Evolutionary conservation across 1,284 basidiomycete species (phyloP), one percentile per base, ranked within the genome.

Genomic region (Cutaneotrichosporon daszewskae): DNA sequence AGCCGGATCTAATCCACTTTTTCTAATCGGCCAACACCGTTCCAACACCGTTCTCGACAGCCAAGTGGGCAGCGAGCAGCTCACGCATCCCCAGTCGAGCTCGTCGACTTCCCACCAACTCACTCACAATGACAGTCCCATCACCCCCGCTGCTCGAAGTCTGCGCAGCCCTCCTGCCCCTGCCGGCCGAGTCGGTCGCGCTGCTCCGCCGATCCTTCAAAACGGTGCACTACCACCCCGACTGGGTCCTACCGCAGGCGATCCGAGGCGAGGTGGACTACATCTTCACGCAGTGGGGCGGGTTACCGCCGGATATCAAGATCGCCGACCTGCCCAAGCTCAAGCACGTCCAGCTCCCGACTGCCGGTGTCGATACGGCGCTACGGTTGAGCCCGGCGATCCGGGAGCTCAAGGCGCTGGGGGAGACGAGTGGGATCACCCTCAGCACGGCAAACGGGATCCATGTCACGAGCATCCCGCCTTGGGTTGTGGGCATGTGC

Each of bases 391-490:
- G 32, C 4, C 17, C 40, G 4, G 48, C 49, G 4, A 45, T 60
- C 20, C 40, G 47, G 28, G 47, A 54, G 13, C 40, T 52, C 12
- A 32, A 38, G 1, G 19, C 23, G 24, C 33, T 20, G 35, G 40
- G 25, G 27, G 38, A 9, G 36, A 18, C 3, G 14, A 36, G 17
- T 40, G 39, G 40, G 17, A 47, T 68, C 9, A 61, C 55, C 4
- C 45, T 69, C n/a, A 45, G 51, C 12, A 64, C 59, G 7, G 65
- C 66, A 11, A 55, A 53, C 32, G 69, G 68, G 6, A 64, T 60
- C 7, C 68, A 71, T 46, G 67, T 66, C 3, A 39, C 66, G 11
- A 55, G 47, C 33, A 69, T 70, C 22, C 65, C 67, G 10, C 57
- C 58, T 16, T 72, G 62, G 45, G 63, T 64, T 16, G 58, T 66